Evolutionary conservation across 805 yeast genomes (phyloP).

Genomic region (Starmerella riodocensis): DNA sequence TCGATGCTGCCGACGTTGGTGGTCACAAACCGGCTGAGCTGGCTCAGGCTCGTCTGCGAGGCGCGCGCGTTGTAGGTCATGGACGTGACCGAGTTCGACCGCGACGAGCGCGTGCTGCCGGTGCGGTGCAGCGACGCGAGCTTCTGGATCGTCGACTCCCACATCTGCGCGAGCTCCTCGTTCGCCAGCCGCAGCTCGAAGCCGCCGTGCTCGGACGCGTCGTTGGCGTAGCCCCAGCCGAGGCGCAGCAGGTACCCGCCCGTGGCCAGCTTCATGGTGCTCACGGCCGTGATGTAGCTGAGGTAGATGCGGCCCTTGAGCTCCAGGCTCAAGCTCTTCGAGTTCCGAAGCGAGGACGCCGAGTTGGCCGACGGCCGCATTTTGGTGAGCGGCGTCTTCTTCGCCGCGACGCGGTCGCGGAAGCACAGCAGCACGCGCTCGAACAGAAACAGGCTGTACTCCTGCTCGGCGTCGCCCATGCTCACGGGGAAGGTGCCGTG

Average conservation of each 20-base stretch:
- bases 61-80: slow-evolving; percentile 2
- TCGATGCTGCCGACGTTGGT: slow-evolving; percentile 8
- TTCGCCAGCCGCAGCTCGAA: slow-evolving; percentile 69
- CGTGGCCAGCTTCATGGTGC: slow-evolving; percentile 22
- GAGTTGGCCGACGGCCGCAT: slow-evolving; percentile 32
- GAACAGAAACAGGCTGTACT: slow-evolving; percentile 78
- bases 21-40: slow-evolving; percentile 6
- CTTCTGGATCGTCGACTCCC: slow-evolving; percentile 39
- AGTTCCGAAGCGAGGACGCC: slow-evolving; percentile 8
- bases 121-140: slow-evolving; percentile 4
- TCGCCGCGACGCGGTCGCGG: slow-evolving; percentile 43
- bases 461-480: slow-evolving; percentile 55
- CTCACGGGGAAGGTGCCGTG: slow-evolving; percentile 46
- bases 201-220: slow-evolving; percentile 73
- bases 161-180: slow-evolving; percentile 70
- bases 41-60: slow-evolving; percentile 7
- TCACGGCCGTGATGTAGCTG: slow-evolving; percentile 44
- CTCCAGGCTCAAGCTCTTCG: slow-evolving; percentile 32
- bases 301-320: slow-evolving; percentile 74
- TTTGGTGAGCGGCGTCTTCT: slow-evolving; percentile 37
- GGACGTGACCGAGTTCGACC: slow-evolving; percentile 4
- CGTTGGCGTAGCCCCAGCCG: slow-evolving; percentile 32
- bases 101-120: slow-evolving; percentile 3
- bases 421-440: slow-evolving; percentile 56
- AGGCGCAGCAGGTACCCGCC: slow-evolving; percentile 25